phyloP scores from a whole-genome alignment of 2,329 filamentous ascomycete genomes.

The Paraphoma chrysanthemicola region DNA sequence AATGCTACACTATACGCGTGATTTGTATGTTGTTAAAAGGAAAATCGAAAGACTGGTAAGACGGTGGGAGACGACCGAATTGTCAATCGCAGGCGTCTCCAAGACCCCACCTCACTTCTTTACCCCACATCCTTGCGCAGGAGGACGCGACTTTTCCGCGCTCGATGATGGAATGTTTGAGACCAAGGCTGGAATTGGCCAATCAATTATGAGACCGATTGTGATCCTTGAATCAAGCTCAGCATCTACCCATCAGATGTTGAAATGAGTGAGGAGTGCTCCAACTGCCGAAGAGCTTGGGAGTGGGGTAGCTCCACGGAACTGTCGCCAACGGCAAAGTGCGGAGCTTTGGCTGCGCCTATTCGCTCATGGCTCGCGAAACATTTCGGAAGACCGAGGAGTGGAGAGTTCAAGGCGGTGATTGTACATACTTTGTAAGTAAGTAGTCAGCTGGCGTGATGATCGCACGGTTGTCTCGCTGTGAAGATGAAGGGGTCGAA shows the following conservation, averaged over 20 bases:
- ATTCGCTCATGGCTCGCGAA: slow-evolving; percentile 15
- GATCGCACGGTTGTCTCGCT: too few species aligned
- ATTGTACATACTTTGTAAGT: slow-evolving; percentile 16
- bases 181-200: slow-evolving; percentile 8
- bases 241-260: not conserved
- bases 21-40: not conserved
- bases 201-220: slow-evolving; percentile 23
- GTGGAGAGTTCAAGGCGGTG: not conserved
- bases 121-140: slow-evolving; percentile 15
- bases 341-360: slow-evolving; percentile 13
- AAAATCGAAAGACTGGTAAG: not conserved
- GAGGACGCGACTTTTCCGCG: not conserved
- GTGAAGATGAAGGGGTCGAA: too few species aligned
- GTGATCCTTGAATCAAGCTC: not conserved
- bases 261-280: not conserved
- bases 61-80: not conserved
- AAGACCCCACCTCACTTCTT: slow-evolving; percentile 1
- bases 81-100: slow-evolving; percentile 3
- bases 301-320: slow-evolving; percentile 21
- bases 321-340: slow-evolving; percentile 9
- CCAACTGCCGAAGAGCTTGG: slow-evolving; percentile 36
- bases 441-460: slow-evolving; percentile 15
- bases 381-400: slow-evolving; percentile 16
- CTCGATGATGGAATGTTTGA: not conserved
- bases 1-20: too few species aligned